Evolutionary conservation across 805 yeast species (phyloP).

Genomic region (Debaryomyces prosopidis): DNA sequence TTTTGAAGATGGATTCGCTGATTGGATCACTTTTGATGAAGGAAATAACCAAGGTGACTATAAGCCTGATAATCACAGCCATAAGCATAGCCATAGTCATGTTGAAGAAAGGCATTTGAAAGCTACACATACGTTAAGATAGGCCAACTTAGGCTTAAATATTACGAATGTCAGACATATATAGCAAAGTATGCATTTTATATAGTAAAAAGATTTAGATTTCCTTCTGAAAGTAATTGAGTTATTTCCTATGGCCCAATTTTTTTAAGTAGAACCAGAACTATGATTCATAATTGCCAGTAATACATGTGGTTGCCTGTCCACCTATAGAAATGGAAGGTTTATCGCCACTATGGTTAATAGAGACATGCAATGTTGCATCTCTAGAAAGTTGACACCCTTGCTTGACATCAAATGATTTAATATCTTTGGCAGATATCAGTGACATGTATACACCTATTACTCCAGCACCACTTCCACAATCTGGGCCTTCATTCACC

Average conservation of each 20-base stretch:
- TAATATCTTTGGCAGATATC: conserved; percentile 7
- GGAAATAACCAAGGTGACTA: background rate
- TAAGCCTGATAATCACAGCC: too few species aligned
- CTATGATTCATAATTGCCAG: conserved; percentile 23
- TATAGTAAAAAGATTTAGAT: too few species aligned
- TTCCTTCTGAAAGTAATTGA: too few species aligned
- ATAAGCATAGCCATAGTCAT: too few species aligned
- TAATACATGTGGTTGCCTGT: conserved; percentile 33
- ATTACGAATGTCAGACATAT: too few species aligned
- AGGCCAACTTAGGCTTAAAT: too few species aligned
- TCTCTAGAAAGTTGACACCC: conserved; percentile 41
- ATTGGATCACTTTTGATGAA: conserved; percentile 28
- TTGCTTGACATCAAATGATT: conserved; percentile 34
- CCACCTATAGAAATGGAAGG: conserved; percentile 38
- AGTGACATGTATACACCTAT: conserved; percentile 23
- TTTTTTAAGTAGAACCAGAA: background rate
- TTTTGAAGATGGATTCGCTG: conserved; percentile 46
- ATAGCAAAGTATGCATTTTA: too few species aligned
- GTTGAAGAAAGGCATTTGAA: too few species aligned
- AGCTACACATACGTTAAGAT: too few species aligned
- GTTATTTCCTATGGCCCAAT: too few species aligned
- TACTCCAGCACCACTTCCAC: conserved; percentile 50
- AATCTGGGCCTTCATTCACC: conserved; percentile 53
- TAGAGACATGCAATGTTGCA: conserved; percentile 30
- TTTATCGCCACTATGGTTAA: conserved; percentile 11